Evolutionary conservation across 768 basidiomycete genomes (phyloP).

Genomic region (Mycena leptocephala): DNA sequence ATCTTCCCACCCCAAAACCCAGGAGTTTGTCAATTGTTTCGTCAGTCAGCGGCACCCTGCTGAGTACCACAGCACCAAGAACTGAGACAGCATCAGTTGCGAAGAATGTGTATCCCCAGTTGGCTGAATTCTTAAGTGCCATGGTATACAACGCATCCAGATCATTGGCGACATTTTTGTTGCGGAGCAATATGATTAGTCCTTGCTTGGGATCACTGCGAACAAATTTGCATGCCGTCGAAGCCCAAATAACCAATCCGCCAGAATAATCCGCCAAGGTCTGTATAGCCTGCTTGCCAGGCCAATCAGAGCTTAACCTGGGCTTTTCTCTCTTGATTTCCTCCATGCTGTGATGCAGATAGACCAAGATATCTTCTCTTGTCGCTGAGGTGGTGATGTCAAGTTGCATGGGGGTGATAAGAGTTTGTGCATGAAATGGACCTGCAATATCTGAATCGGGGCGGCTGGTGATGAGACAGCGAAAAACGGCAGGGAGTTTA

Average conservation of each 20-base stretch:
- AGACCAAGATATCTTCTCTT: conserved; percentile 14
- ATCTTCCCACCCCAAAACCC: not conserved
- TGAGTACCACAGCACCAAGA: not conserved
- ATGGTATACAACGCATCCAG: not conserved
- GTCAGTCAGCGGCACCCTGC: not conserved
- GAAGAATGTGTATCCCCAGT: not conserved
- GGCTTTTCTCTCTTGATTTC: not conserved
- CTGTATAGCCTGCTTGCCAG: conserved; percentile 22
- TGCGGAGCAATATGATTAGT: not conserved
- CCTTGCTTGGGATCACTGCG: not conserved
- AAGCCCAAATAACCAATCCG: conserved; percentile 45
- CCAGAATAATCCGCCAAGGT: conserved; percentile 17
- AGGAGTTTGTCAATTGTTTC: not conserved
- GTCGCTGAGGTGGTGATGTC: not conserved
- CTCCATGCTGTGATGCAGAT: not conserved
- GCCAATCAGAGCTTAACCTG: conserved; percentile 21
- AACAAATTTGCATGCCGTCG: conserved; percentile 39
- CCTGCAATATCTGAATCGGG: too few relatives aligned
- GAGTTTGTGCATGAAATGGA: too few relatives aligned
- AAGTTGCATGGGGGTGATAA: too few relatives aligned
- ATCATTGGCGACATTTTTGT: not conserved
- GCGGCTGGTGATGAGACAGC: too few relatives aligned
- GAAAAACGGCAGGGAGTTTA: too few relatives aligned
- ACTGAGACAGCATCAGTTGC: not conserved
- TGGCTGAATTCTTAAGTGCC: not conserved